Conservation (phyloP, 2,329 filamentous ascomycete species). For the Exophiala oligosperma region DNA sequence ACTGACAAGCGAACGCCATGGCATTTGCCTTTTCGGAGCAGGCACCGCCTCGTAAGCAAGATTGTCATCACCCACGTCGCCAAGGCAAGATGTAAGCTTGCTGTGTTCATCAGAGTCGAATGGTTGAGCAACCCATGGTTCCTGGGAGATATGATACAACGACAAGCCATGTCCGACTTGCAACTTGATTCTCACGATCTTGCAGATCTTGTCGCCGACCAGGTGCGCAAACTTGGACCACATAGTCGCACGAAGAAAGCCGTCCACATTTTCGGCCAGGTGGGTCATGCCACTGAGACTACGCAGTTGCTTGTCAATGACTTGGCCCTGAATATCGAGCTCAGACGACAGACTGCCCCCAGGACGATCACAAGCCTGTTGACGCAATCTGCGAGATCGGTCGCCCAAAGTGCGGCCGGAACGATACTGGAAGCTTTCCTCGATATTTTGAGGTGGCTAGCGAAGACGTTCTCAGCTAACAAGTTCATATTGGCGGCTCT, state of each 20-base stretch:
- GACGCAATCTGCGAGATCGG: constrained; percentile 69
- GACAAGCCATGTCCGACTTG: constrained; percentile 70
- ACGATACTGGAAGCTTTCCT: constrained; percentile 77
- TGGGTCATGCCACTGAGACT: constrained; percentile 53
- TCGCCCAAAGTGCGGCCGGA: constrained; percentile 71
- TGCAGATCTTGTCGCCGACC: constrained; percentile 51
- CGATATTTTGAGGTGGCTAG: constrained; percentile 63
- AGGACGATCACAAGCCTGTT: constrained; percentile 68
- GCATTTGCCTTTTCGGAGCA: constrained; percentile 79
- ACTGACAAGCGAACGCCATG: constrained; percentile 67
- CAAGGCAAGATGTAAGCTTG: constrained; percentile 89
- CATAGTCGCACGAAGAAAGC: constrained; percentile 51
- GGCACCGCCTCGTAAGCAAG: constrained; percentile 82
- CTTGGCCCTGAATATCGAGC: constrained; percentile 57
- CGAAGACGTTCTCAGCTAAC: constrained; percentile 70
- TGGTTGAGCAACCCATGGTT: constrained; percentile 69
- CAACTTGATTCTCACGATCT: constrained; percentile 50
- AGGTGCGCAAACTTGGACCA: constrained; percentile 47
- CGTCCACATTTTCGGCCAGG: constrained; percentile 49
- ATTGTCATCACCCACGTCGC: constrained; percentile 91
- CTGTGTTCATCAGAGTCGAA: constrained; percentile 82
- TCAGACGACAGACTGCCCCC: constrained; percentile 33
- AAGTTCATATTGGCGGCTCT: constrained; percentile 71
- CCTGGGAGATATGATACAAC: constrained; percentile 48
- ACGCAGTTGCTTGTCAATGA: constrained; percentile 40